Conservation (phyloP, 495 filamentous ascomycete genomes). For the Evernia prunastri region DNA sequence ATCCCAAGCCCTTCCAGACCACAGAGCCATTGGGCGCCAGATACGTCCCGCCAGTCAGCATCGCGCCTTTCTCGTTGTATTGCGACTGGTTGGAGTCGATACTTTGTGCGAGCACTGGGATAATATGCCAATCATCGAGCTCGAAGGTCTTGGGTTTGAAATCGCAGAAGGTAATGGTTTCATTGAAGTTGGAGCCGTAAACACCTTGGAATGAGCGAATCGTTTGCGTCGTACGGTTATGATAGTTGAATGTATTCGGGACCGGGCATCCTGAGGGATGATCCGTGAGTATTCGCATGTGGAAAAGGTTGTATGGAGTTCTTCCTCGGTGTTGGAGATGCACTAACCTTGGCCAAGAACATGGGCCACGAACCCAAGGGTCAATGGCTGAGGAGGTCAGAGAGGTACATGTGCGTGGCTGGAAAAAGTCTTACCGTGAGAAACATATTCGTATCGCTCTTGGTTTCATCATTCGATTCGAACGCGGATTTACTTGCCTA, state of each 20-base stretch:
- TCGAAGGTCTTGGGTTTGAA: background rate
- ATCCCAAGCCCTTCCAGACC: background rate
- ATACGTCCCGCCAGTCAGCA: constrained; percentile 6
- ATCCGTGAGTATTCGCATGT: background rate
- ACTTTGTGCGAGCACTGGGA: background rate
- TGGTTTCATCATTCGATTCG: too few species aligned
- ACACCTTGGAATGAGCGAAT: background rate
- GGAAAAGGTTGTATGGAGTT: background rate
- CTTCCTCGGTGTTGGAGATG: background rate
- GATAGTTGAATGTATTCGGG: background rate
- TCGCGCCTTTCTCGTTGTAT: constrained; percentile 3
- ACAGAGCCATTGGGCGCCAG: background rate
- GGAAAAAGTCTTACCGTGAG: background rate
- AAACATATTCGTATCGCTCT: background rate
- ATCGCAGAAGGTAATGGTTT: background rate
- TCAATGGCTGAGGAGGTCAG: background rate
- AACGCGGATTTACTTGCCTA: background rate
- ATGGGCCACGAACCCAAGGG: background rate
- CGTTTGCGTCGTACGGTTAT: background rate
- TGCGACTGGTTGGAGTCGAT: background rate
- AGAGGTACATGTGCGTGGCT: background rate
- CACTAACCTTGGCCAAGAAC: constrained; percentile 2
- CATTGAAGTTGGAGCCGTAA: background rate
- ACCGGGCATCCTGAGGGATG: background rate
- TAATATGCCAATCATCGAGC: background rate